These are phyloP conservation scores for Botrytis porri DNA, from an alignment of 2,329 filamentous ascomycete species.

Conservation along the genomic window DNA sequence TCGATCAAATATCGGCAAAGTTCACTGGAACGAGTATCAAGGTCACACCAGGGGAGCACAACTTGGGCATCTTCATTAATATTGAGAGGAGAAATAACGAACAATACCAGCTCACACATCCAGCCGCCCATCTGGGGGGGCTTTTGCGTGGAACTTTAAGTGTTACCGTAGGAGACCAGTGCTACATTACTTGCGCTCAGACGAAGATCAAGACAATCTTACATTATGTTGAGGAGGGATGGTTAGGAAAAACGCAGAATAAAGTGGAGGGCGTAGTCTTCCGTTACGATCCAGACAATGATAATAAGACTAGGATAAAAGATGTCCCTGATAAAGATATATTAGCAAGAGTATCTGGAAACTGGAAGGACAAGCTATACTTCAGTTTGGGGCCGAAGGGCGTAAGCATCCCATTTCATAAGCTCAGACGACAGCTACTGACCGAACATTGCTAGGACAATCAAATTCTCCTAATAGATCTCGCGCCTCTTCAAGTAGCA, in stretches of 20 bases:
- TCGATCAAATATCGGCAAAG: slow-evolving; percentile 94
- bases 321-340: slow-evolving; percentile 85
- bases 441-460: slow-evolving; percentile 45
- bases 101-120: slow-evolving; percentile 92
- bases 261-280: slow-evolving; percentile 89
- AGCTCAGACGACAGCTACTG: slow-evolving; percentile 36
- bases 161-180: slow-evolving; percentile 85
- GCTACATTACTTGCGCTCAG: slow-evolving; percentile 84
- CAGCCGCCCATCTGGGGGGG: slow-evolving; percentile 87
- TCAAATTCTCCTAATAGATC: slow-evolving; percentile 77
- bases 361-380: slow-evolving; percentile 73
- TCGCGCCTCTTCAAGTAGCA: slow-evolving; percentile 76
- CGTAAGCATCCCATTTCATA: slow-evolving; percentile 42
- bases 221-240: slow-evolving; percentile 91
- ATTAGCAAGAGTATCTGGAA: slow-evolving; percentile 76
- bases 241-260: slow-evolving; percentile 88
- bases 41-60: slow-evolving; percentile 87
- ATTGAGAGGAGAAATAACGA: slow-evolving; percentile 77
- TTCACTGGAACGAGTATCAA: slow-evolving; percentile 95
- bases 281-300: slow-evolving; percentile 82
- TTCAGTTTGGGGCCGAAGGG: slow-evolving; percentile 61
- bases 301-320: slow-evolving; percentile 74
- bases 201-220: slow-evolving; percentile 89
- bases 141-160: slow-evolving; percentile 83
- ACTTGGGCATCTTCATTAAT: slow-evolving; percentile 92